Evolutionary conservation across 1,284 basidiomycete species (phyloP).

Genomic region (Puccinia sorghi): DNA sequence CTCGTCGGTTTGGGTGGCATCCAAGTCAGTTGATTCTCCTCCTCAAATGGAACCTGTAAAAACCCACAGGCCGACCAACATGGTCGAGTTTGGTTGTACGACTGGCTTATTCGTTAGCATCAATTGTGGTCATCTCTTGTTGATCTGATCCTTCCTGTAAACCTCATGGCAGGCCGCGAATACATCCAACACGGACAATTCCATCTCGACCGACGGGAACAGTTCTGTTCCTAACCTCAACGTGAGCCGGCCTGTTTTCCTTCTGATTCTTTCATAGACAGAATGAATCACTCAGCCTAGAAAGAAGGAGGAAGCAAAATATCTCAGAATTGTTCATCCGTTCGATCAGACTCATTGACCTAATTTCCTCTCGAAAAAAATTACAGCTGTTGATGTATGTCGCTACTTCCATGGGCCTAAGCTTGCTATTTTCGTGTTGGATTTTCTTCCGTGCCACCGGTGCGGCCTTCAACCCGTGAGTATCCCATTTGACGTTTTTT

Average conservation of each 20-base stretch:
- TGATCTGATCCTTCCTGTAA: not conserved
- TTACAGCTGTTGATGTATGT: conserved; percentile 63
- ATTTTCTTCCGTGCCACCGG: conserved; percentile 73
- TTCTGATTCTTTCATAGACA: too few relatives aligned
- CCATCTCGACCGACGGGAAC: conserved; percentile 20
- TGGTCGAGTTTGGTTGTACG: too few relatives aligned
- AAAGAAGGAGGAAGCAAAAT: too few relatives aligned
- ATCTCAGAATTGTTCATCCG: too few relatives aligned
- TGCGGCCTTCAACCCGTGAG: conserved; percentile 59
- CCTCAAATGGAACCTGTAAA: not conserved
- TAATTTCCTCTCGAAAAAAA: not conserved
- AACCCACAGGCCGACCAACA: too few relatives aligned
- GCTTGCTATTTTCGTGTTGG: conserved; percentile 70
- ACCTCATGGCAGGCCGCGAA: not conserved
- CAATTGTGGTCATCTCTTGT: not conserved
- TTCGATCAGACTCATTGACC: not conserved
- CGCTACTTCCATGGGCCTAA: conserved; percentile 68
- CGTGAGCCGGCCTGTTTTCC: not conserved
- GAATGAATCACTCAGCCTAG: too few relatives aligned
- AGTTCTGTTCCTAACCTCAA: conserved; percentile 29
- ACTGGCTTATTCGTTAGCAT: not conserved
- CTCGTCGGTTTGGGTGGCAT: conserved; percentile 46
- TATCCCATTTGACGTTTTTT: too few relatives aligned
- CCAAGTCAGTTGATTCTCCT: conserved; percentile 27
- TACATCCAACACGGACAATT: conserved; percentile 28